Base-by-base conservation (phyloP, 139 green algal genomes). In the Volvox reticuliferus region DNA sequence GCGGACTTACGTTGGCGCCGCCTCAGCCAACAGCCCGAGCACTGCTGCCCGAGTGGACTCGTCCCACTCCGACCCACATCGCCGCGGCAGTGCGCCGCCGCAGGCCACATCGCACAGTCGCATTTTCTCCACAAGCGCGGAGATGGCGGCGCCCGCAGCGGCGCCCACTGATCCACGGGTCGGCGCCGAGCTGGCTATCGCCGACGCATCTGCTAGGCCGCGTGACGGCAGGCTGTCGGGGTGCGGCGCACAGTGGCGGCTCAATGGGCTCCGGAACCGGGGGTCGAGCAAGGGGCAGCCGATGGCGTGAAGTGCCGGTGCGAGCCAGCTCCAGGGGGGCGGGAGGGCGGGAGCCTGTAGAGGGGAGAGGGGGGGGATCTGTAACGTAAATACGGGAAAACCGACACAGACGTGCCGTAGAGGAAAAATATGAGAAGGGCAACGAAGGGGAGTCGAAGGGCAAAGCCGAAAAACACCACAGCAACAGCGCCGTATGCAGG, bases 271-370 rank as follows among this genome's bases (percentile, higher is more conserved):
- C 44, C n/a, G 32, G 82, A 93, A 95, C 12, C 82, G 79, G 21
- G 91, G 88, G 82, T 96, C 93, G 26, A 96, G 87, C 18, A 96
- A 33, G 2, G 95, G 95, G 30, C 88, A 55, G 62, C 89, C 91
- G 28, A 92, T 86, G 35, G 67, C 22, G 19, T 78, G 22, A 63
- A 95, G 86, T 5, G 93, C 86, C 0, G 91, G 91, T 17, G 93
- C 55, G 14, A 96, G 89, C 93, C 91, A 93, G 18, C 36, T 24
- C 93, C 92, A 96, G 0, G 93, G 93, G 67, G 88, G 67, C 44
- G 90, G 65, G 16, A 92, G 90, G 12, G 69, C 68, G 37, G 85
- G 85, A 12, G 26, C 85, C 81, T 82, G 62, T 44, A 50, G 19
- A 28, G 65, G 65, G n/a, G 21, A 12, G 65, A 16, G 65, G 82